Evolutionary conservation across 441 rosid genomes (phyloP).

Genomic region (Corymbia calophylla): DNA sequence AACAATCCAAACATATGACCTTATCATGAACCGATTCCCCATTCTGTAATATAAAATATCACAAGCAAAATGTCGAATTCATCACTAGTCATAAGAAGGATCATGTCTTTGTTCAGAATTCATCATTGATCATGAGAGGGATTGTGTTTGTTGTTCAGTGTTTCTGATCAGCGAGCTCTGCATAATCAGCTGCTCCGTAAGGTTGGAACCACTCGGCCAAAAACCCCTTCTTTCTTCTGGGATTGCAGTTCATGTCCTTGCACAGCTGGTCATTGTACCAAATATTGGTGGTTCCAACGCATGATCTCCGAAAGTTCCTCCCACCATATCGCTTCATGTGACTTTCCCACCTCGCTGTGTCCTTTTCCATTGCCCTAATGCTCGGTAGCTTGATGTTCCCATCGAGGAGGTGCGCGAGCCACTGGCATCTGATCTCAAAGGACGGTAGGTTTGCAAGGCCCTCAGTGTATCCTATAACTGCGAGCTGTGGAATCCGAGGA

Average conservation of each 20-base stretch:
- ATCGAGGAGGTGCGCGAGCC: not conserved
- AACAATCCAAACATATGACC: not conserved
- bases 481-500: conserved; percentile 7
- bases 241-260: conserved; percentile 4
- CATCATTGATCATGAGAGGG: not conserved
- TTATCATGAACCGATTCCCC: not conserved
- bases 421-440: conserved; percentile 4
- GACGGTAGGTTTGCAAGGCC: not conserved
- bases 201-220: conserved; percentile 13
- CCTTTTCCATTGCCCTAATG: conserved; percentile 2
- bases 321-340: not conserved
- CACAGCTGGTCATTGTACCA: conserved; percentile 8
- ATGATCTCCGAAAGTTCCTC: not conserved
- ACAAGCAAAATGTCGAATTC: not conserved
- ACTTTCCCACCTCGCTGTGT: not conserved
- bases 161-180: not conserved
- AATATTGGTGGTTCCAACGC: not conserved
- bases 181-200: conserved; percentile 2
- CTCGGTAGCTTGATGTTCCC: not conserved
- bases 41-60: not conserved
- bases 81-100: not conserved
- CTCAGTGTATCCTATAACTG: not conserved
- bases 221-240: not conserved
- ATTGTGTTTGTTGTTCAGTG: not conserved
- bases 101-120: not conserved